phyloP scores from a whole-genome alignment of 2,329 filamentous ascomycete species.

The Fusarium tuaranense region DNA sequence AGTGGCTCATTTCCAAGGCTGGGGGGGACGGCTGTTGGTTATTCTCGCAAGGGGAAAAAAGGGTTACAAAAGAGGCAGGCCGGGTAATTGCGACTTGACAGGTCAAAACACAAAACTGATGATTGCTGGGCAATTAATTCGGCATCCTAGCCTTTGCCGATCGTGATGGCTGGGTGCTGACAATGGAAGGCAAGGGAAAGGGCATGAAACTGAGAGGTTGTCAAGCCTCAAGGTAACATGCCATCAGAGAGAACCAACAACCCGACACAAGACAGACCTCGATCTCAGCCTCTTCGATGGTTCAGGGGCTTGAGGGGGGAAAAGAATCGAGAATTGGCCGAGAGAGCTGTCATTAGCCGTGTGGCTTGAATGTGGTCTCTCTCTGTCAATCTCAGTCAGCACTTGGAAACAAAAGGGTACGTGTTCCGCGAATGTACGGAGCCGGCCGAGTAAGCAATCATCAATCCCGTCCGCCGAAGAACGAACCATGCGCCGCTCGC shows the following conservation, averaged over 20 bases:
- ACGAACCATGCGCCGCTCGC: background rate
- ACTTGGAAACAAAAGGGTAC: constrained; percentile 4
- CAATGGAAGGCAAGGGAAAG: background rate
- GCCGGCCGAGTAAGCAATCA: constrained; percentile 34
- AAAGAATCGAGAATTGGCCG: constrained; percentile 2
- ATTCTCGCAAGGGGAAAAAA: constrained; percentile 5
- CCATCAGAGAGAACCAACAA: background rate
- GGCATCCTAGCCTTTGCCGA: constrained; percentile 11
- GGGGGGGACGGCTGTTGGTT: background rate
- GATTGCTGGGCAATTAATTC: constrained; percentile 1
- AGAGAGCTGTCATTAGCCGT: background rate
- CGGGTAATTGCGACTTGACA: constrained; percentile 18
- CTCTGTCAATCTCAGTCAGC: constrained; percentile 23
- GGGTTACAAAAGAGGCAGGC: constrained; percentile 20
- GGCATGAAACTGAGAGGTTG: background rate
- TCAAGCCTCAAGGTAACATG: background rate
- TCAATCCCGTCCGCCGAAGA: background rate
- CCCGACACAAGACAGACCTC: background rate
- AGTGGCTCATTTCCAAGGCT: background rate
- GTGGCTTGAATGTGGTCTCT: constrained; percentile 16
- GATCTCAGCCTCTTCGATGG: background rate
- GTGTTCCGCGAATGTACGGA: constrained; percentile 22
- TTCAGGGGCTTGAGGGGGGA: background rate
- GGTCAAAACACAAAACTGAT: constrained; percentile 11
- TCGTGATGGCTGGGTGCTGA: constrained; percentile 12